phyloP scores from a whole-genome alignment of 2,329 filamentous ascomycete species.

The Emydomyces testavorans region DNA sequence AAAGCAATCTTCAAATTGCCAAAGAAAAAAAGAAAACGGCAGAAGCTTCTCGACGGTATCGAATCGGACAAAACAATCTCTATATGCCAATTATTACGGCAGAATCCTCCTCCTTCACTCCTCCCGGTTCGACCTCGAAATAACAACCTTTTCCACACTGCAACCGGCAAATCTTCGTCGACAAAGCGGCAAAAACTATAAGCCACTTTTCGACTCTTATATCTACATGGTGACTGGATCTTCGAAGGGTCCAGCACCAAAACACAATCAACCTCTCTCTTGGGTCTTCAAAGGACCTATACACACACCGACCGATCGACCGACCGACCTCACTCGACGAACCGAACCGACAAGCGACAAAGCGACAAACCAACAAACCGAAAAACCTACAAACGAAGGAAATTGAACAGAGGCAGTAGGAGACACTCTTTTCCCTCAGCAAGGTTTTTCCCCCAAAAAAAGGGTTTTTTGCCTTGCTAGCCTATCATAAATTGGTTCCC shows the following conservation, averaged over 20 bases:
- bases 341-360: not conserved
- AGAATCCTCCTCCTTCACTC: too few relatives aligned
- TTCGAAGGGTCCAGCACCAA: too few relatives aligned
- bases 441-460: not conserved
- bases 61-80: too few relatives aligned
- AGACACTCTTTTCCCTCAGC: slow-evolving; percentile 5
- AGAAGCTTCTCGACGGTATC: too few relatives aligned
- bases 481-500: not conserved
- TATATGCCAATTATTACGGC: too few relatives aligned
- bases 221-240: too few relatives aligned
- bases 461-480: not conserved
- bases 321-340: not conserved
- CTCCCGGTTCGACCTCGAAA: too few relatives aligned
- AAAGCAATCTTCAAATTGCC: too few relatives aligned
- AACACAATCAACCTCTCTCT: too few relatives aligned
- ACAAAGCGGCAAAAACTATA: not conserved
- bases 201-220: not conserved
- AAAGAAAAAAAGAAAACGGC: too few relatives aligned
- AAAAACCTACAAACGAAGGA: not conserved
- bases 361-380: not conserved
- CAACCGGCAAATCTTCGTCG: not conserved
- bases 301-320: not conserved
- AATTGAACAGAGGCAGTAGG: not conserved
- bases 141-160: too few relatives aligned
- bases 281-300: too few relatives aligned